phyloP scores from a whole-genome alignment of 805 yeast genomes.

The Ogataea trehalophila region DNA sequence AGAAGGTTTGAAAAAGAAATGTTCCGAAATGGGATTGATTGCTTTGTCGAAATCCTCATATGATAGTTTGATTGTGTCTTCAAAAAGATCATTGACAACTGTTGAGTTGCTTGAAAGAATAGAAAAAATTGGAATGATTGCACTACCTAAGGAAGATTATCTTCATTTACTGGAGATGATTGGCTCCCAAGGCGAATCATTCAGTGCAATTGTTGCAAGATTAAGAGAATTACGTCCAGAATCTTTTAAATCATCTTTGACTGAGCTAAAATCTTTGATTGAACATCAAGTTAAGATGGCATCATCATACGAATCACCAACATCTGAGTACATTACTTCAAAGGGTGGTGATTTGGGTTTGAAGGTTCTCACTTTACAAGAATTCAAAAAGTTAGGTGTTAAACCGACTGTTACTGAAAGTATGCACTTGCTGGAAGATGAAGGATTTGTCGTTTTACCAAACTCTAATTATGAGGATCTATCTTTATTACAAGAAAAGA shows the following conservation, averaged over 20 bases:
- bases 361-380: constrained; percentile 8
- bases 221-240: constrained; percentile 14
- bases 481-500: background rate
- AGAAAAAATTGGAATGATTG: constrained; percentile 22
- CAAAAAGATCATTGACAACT: constrained; percentile 22
- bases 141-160: constrained; percentile 16
- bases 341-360: constrained; percentile 18
- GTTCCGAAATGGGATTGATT: constrained; percentile 22
- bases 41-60: constrained; percentile 24
- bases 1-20: constrained; percentile 21
- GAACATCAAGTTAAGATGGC: constrained; percentile 17
- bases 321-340: constrained; percentile 23
- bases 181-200: constrained; percentile 17
- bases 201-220: constrained; percentile 7
- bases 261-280: constrained; percentile 19
- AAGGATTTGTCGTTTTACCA: constrained; percentile 14
- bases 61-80: constrained; percentile 25
- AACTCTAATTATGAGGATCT: constrained; percentile 7
- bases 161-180: constrained; percentile 15
- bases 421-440: constrained; percentile 3
- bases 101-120: constrained; percentile 24
- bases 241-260: constrained; percentile 23
- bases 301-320: constrained; percentile 20
- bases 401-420: constrained; percentile 8
- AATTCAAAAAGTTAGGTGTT: constrained; percentile 1